phyloP scores from a whole-genome alignment of 1,284 basidiomycete genomes.

The Malassezia globosa region DNA sequence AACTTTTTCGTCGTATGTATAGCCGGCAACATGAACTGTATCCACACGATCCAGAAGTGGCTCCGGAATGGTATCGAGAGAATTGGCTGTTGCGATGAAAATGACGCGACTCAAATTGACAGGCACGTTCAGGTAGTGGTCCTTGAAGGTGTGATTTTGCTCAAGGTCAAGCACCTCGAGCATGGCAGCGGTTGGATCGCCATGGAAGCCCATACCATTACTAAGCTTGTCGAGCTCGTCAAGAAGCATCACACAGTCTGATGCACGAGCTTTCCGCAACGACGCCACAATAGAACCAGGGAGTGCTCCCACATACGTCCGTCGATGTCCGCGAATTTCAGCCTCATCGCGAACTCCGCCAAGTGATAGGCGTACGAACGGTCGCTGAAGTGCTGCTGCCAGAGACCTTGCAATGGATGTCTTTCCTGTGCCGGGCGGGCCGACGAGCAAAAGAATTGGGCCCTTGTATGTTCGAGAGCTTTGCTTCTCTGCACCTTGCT shows the following conservation, averaged over 20 bases:
- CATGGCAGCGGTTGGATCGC: conserved; percentile 49
- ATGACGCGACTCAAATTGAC: conserved; percentile 46
- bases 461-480: conserved; percentile 51
- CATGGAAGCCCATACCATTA: conserved; percentile 45
- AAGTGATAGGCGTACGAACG: conserved; percentile 45
- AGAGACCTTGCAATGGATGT: conserved; percentile 46
- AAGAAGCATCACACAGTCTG: conserved; percentile 49
- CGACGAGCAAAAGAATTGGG: conserved; percentile 64
- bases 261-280: conserved; percentile 46
- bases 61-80: conserved; percentile 48
- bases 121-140: conserved; percentile 49
- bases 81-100: conserved; percentile 50
- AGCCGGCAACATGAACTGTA: conserved; percentile 48
- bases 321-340: conserved; percentile 48
- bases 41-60: conserved; percentile 50
- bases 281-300: conserved; percentile 58
- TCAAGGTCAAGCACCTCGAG: conserved; percentile 50
- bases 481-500: conserved; percentile 28
- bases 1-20: conserved; percentile 49
- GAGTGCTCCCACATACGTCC: conserved; percentile 47
- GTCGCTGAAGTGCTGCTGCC: conserved; percentile 64
- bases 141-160: conserved; percentile 49
- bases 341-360: conserved; percentile 50
- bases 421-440: conserved; percentile 44
- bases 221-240: conserved; percentile 51